Evolutionary conservation across 495 filamentous ascomycete genomes (phyloP).

Genomic region (Bryoglossum gracile): DNA sequence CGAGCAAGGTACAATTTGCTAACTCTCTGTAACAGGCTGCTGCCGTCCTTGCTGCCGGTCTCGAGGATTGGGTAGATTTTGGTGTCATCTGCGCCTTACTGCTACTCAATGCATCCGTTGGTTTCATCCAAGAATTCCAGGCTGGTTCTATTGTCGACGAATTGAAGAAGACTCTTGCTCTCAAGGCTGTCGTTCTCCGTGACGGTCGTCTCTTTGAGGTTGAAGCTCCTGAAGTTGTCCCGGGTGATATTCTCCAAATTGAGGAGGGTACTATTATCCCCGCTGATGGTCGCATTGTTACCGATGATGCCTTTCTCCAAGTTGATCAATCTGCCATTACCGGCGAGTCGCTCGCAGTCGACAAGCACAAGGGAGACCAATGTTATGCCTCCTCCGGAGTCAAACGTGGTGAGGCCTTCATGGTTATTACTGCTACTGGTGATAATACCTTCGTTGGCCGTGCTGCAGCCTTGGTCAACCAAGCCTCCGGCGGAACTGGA

Average conservation of each 20-base stretch:
- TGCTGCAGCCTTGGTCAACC: constrained; percentile 75
- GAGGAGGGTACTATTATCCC: constrained; percentile 90
- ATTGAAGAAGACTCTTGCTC: constrained; percentile 81
- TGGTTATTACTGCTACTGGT: constrained; percentile 75
- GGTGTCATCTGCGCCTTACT: constrained; percentile 70
- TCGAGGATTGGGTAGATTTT: constrained; percentile 76
- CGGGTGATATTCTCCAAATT: constrained; percentile 82
- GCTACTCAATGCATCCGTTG: constrained; percentile 74
- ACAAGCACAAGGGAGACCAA: constrained; percentile 71
- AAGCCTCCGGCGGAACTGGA: constrained; percentile 61
- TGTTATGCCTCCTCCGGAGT: constrained; percentile 81
- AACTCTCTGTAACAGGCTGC: constrained; percentile 59
- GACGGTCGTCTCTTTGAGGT: constrained; percentile 65
- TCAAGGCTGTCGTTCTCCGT: constrained; percentile 78
- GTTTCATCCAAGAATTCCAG: constrained; percentile 84
- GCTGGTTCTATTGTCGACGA: constrained; percentile 89
- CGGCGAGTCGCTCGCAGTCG: constrained; percentile 85
- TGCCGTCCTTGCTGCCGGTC: constrained; percentile 67
- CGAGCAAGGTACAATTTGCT: constrained; percentile 15
- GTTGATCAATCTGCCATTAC: constrained; percentile 91
- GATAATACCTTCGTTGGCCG: constrained; percentile 86
- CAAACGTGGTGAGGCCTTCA: constrained; percentile 81
- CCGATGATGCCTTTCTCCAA: constrained; percentile 72
- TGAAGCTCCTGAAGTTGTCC: constrained; percentile 71
- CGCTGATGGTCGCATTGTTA: constrained; percentile 79